These are phyloP conservation scores for Cercis canadensis DNA, from an alignment of 306 rosid genomes.

Conservation along the genomic window DNA sequence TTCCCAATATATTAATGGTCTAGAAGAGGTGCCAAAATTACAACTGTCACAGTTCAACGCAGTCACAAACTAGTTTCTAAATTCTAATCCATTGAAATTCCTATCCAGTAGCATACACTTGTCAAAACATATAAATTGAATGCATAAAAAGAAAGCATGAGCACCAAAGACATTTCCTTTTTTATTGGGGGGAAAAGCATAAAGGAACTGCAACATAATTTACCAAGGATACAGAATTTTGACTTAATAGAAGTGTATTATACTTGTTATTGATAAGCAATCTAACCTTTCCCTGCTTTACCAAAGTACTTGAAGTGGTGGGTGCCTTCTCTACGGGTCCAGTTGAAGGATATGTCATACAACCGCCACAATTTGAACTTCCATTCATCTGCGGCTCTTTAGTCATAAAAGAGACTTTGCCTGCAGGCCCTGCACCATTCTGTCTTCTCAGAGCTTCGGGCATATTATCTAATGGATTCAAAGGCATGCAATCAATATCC, in stretches of 20 bases:
- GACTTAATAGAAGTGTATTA: neutral
- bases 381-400: slow-evolving; percentile 55
- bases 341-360: slow-evolving; percentile 46
- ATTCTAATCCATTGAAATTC: neutral
- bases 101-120: neutral
- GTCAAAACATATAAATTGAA: neutral
- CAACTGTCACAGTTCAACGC: neutral
- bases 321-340: slow-evolving; percentile 59
- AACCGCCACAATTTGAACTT: slow-evolving; percentile 49
- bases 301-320: slow-evolving; percentile 43
- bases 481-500: slow-evolving; percentile 96
- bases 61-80: neutral
- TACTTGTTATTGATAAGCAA: slow-evolving; percentile 24
- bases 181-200: neutral
- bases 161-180: slow-evolving; percentile 26
- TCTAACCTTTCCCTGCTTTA: slow-evolving; percentile 60
- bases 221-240: slow-evolving; percentile 10
- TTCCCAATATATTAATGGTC: no score
- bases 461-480: slow-evolving; percentile 73
- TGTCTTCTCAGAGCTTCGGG: slow-evolving; percentile 76
- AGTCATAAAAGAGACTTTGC: slow-evolving; percentile 48
- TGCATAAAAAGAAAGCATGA: slow-evolving; percentile 16
- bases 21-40: no score
- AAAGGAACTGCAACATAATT: slow-evolving; percentile 20
- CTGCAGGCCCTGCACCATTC: slow-evolving; percentile 45